Evolutionary conservation across 305 asterid species (phyloP).

Genomic region (Fraxinus nigra): DNA sequence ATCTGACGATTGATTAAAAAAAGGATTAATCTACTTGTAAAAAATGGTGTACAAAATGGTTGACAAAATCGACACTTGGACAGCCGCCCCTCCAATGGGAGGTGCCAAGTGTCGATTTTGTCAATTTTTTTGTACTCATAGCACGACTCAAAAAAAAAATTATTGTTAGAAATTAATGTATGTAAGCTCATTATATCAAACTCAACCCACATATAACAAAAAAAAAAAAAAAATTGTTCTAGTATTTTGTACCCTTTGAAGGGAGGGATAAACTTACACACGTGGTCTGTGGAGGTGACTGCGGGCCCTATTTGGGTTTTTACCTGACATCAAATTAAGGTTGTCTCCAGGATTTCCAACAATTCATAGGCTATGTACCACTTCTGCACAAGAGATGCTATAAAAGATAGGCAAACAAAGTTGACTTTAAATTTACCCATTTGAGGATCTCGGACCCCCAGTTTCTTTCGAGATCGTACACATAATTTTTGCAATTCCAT

Average conservation of each 20-base stretch:
- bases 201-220: background rate
- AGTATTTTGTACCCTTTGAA: background rate
- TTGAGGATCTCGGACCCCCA: background rate
- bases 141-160: no score
- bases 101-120: no score
- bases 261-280: background rate
- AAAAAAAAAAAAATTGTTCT: background rate
- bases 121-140: no score
- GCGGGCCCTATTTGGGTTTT: background rate
- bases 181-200: no score
- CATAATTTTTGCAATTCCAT: background rate
- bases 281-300: background rate
- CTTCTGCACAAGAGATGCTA: slow-evolving; percentile 5
- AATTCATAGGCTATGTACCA: background rate
- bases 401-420: background rate
- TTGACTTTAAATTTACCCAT: background rate
- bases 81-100: no score
- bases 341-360: slow-evolving; percentile 7
- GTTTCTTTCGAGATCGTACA: background rate
- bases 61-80: no score
- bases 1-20: background rate
- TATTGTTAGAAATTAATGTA: no score
- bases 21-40: no score
- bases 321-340: slow-evolving; percentile 4
- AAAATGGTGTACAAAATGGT: no score